Evolutionary conservation across 441 rosid species (phyloP).

Genomic region (Syzygium malaccense): DNA sequence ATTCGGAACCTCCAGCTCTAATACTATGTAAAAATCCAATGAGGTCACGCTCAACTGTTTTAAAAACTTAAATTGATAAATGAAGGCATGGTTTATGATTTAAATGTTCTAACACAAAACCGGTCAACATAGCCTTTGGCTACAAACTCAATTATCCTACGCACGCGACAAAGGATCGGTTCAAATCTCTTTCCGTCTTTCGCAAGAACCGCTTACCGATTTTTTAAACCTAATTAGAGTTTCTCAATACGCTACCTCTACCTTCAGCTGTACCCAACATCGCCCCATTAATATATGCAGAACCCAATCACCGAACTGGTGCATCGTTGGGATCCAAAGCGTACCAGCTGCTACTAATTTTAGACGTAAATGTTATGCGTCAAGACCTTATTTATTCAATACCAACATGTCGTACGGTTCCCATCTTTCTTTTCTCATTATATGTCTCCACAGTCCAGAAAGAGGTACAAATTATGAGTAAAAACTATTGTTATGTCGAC

Average conservation of each 20-base stretch:
- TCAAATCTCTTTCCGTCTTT: neutral
- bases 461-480: neutral
- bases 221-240: neutral
- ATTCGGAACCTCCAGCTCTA: accelerated
- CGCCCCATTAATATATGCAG: neutral
- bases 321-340: neutral
- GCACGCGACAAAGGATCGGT: neutral
- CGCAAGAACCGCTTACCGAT: neutral
- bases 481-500: neutral
- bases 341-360: neutral
- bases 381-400: neutral
- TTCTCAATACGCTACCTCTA: neutral
- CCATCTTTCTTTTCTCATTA: neutral
- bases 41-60: neutral
- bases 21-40: neutral
- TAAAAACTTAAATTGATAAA: neutral
- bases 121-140: neutral
- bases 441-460: neutral
- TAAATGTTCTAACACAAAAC: neutral
- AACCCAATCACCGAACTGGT: neutral
- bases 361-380: neutral
- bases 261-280: neutral
- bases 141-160: neutral
- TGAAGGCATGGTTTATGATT: neutral
- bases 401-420: neutral